A percentile compares a stretch with the other conserved stretches of the same genome.
phyloP scores from a whole-genome alignment of 2,329 filamentous ascomycete species.

The Calycina herbarum region DNA sequence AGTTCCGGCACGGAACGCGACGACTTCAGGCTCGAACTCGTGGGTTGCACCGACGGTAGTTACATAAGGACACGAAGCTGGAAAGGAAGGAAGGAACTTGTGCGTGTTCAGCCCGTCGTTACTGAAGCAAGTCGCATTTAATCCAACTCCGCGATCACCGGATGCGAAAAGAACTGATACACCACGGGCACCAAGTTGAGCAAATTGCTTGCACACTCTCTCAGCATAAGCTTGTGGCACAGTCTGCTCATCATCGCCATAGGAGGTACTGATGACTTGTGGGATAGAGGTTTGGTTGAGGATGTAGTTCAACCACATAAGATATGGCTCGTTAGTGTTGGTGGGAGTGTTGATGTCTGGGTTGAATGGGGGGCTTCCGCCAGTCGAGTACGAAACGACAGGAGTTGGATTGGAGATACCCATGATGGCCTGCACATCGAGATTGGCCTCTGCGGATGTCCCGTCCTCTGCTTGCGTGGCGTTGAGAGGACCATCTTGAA shows the following conservation, averaged over 20 bases:
- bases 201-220: constrained; percentile 54
- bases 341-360: constrained; percentile 41
- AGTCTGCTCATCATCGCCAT: constrained; percentile 57
- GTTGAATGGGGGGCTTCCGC: constrained; percentile 53
- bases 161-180: constrained; percentile 51
- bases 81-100: constrained; percentile 55
- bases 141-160: constrained; percentile 51
- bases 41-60: constrained; percentile 30
- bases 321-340: constrained; percentile 53
- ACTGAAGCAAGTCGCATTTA: constrained; percentile 42
- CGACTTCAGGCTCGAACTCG: constrained; percentile 37
- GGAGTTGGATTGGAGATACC: constrained; percentile 54
- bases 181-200: constrained; percentile 52
- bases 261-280: constrained; percentile 58
- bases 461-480: constrained; percentile 14
- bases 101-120: constrained; percentile 56
- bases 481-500: constrained; percentile 12
- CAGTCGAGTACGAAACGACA: constrained; percentile 55
- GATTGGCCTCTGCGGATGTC: constrained; percentile 49
- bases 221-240: constrained; percentile 46
- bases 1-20: constrained; percentile 33
- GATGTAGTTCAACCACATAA: constrained; percentile 54
- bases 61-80: constrained; percentile 44
- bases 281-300: constrained; percentile 54
- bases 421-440: constrained; percentile 56